Conservation (phyloP, 805 yeast genomes). For the Yarrowia bubula region DNA sequence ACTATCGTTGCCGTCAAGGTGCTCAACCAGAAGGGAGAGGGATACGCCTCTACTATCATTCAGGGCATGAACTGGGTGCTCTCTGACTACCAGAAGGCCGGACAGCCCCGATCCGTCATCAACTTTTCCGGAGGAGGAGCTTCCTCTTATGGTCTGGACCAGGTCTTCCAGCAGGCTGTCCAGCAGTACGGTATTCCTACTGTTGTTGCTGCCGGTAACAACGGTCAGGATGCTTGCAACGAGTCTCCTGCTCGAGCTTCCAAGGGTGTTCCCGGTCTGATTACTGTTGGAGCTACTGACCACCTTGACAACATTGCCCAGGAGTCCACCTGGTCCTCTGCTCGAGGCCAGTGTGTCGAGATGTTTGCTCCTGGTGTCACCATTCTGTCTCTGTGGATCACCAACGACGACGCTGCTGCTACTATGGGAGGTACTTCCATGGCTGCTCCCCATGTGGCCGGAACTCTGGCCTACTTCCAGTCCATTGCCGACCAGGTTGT, state of each 20-base stretch:
- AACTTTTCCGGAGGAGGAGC: slow-evolving; percentile 23
- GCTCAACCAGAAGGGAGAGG: slow-evolving; percentile 53
- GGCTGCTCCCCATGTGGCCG: slow-evolving; percentile 97
- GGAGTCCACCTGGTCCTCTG: background rate
- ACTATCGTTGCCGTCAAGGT: slow-evolving; percentile 56
- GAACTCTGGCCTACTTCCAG: slow-evolving; percentile 74
- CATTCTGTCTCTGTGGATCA: slow-evolving; percentile 56
- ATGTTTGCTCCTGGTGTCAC: slow-evolving; percentile 95
- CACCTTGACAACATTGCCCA: slow-evolving; percentile 6
- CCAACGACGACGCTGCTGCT: slow-evolving; percentile 36
- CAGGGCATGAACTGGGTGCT: slow-evolving; percentile 59
- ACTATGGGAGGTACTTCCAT: slow-evolving; percentile 82
- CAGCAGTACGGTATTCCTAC: slow-evolving; percentile 38
- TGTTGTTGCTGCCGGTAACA: slow-evolving; percentile 21
- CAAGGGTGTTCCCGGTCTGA: background rate
- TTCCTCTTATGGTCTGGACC: slow-evolving; percentile 32
- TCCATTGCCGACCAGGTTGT: background rate
- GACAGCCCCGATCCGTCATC: slow-evolving; percentile 20
- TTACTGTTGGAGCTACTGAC: slow-evolving; percentile 22
- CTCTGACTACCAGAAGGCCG: slow-evolving; percentile 31
- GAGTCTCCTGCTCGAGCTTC: slow-evolving; percentile 13
- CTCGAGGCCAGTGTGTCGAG: slow-evolving; percentile 83
- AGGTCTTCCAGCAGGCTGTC: slow-evolving; percentile 37
- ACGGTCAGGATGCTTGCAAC: slow-evolving; percentile 11
- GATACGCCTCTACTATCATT: slow-evolving; percentile 54